Conservation (phyloP, 352 stramenopile genomes). For the Phytophthora sojae region DNA sequence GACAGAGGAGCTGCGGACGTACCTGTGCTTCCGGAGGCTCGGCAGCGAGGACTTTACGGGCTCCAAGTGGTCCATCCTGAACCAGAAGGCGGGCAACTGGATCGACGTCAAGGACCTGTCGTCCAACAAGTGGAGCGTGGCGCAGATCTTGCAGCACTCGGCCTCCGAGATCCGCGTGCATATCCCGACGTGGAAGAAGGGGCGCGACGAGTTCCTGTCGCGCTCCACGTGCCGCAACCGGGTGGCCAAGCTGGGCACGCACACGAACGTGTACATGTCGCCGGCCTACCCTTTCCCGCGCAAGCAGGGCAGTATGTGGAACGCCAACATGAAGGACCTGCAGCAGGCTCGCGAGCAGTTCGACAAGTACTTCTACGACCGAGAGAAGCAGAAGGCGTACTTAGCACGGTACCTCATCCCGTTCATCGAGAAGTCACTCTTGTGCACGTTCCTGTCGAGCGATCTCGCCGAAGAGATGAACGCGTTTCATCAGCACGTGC, state of each 20-base stretch:
- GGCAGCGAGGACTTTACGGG: constrained; percentile 65
- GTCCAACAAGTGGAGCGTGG: constrained; percentile 80
- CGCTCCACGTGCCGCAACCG: constrained; percentile 65
- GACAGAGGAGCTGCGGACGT: constrained; percentile 68
- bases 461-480: constrained; percentile 84
- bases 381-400: constrained; percentile 57
- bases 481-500: constrained; percentile 77
- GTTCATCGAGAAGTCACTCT: constrained; percentile 78
- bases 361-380: constrained; percentile 76
- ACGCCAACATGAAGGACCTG: constrained; percentile 69
- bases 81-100: constrained; percentile 77
- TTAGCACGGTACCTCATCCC: constrained; percentile 64
- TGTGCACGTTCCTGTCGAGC: constrained; percentile 72
- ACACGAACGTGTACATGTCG: constrained; percentile 83
- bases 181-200: constrained; percentile 72
- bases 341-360: constrained; percentile 72
- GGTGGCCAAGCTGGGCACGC: constrained; percentile 70
- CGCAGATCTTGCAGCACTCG: constrained; percentile 75
- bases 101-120: constrained; percentile 84
- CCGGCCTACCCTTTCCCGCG: constrained; percentile 81
- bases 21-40: constrained; percentile 76
- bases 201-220: constrained; percentile 77
- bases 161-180: constrained; percentile 74
- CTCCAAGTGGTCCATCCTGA: constrained; percentile 78
- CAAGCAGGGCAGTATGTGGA: constrained; percentile 79